Conservation (phyloP, 768 basidiomycete species). For the Pisolithus albus region DNA sequence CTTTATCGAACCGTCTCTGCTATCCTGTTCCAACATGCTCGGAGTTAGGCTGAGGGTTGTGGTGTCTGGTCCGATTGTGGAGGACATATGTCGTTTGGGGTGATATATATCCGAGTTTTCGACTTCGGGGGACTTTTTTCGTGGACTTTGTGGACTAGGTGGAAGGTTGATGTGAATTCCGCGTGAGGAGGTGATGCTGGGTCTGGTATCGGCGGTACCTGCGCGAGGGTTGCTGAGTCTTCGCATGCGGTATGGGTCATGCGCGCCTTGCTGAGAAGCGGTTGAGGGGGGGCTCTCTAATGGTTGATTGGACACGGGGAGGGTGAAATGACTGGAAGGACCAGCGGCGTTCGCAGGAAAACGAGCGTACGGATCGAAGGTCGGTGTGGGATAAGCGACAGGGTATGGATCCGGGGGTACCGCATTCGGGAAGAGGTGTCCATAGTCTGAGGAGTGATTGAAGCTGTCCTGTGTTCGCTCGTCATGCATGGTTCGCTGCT, state of each 20-base stretch:
- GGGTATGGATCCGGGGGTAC: conserved; percentile 16
- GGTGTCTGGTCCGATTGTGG: conserved; percentile 28
- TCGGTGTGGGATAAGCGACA: conserved; percentile 39
- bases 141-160: conserved; percentile 22
- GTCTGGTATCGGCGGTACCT: conserved; percentile 26
- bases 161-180: conserved; percentile 36
- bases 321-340: conserved; percentile 27
- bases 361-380: conserved; percentile 46
- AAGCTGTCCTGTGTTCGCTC: conserved; percentile 16
- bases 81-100: conserved; percentile 24
- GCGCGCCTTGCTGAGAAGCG: conserved; percentile 31
- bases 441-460: conserved; percentile 18
- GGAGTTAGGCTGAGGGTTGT: conserved; percentile 28
- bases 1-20: conserved; percentile 50
- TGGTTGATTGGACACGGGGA: conserved; percentile 28
- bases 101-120: conserved; percentile 15
- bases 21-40: conserved; percentile 36
- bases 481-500: conserved; percentile 18
- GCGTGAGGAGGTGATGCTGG: conserved; percentile 33
- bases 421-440: conserved; percentile 16
- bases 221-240: conserved; percentile 25
- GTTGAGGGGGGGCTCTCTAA: conserved; percentile 48
- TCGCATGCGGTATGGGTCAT: conserved; percentile 36
- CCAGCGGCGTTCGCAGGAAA: conserved; percentile 33
- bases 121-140: conserved; percentile 25